phyloP scores from a whole-genome alignment of 352 stramenopile genomes.

The Pythium pyrilobum region DNA sequence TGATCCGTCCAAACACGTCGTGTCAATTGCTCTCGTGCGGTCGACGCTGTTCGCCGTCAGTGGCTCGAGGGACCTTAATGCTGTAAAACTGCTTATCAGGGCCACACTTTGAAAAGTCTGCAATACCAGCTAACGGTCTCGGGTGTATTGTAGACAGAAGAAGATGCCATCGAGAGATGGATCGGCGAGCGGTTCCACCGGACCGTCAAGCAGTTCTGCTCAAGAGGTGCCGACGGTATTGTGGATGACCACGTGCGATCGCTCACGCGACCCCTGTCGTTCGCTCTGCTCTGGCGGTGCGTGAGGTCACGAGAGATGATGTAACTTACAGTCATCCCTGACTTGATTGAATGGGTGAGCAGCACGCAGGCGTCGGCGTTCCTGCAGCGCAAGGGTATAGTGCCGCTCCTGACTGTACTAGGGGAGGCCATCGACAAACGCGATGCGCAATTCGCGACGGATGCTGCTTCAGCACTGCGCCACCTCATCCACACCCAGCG shows the following conservation, averaged over 20 bases:
- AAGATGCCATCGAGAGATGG: background rate
- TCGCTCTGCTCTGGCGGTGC: conserved; percentile 10
- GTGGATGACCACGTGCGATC: background rate
- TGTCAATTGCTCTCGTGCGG: background rate
- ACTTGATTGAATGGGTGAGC: background rate
- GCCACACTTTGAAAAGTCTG: too few relatives aligned
- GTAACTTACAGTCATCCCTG: background rate
- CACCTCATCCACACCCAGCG: too few relatives aligned
- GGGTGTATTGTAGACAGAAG: background rate
- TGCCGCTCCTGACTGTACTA: background rate
- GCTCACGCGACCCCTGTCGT: background rate
- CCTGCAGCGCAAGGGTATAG: background rate
- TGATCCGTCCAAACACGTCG: too few relatives aligned
- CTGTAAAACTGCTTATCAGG: too few relatives aligned
- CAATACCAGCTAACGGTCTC: too few relatives aligned
- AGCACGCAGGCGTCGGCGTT: conserved; percentile 1
- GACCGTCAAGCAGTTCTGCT: conserved; percentile 6
- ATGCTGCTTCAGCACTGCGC: too few relatives aligned
- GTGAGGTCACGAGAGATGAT: background rate
- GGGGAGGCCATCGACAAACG: background rate
- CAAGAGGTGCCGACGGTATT: background rate
- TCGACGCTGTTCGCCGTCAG: background rate
- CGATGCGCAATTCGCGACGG: background rate
- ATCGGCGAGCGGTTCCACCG: conserved; percentile 4
- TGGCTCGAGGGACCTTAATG: background rate